Evolutionary conservation across 140 eudicot genomes (phyloP).

Genomic region (Flaveria floridana): DNA sequence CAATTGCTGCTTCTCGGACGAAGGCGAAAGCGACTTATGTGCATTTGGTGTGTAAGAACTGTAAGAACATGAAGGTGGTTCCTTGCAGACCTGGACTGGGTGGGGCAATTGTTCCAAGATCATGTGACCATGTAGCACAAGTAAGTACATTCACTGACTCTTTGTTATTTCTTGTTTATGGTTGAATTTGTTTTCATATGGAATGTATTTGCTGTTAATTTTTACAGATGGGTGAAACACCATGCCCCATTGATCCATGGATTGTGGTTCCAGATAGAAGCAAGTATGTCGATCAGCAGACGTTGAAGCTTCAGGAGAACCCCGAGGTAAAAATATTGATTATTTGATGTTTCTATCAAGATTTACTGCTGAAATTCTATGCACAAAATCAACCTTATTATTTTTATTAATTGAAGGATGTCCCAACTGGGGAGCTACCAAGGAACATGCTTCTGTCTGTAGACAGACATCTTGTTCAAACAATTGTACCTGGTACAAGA

Average conservation of each 20-base stretch:
- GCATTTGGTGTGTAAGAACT: slow-evolving; percentile 81
- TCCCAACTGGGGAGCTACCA: slow-evolving; percentile 98
- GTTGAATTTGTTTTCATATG: not conserved
- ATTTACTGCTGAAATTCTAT: not conserved
- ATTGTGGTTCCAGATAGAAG: slow-evolving; percentile 94
- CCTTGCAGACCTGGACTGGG: slow-evolving; percentile 99
- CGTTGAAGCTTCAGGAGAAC: slow-evolving; percentile 90
- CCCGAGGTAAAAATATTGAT: slow-evolving; percentile 66
- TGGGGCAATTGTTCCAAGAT: slow-evolving; percentile 93
- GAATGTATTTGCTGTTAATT: not conserved
- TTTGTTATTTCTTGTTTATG: not conserved
- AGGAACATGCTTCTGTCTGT: slow-evolving; percentile 92
- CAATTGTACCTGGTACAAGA: slow-evolving; percentile 98
- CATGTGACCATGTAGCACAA: slow-evolving; percentile 94
- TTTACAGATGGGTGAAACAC: slow-evolving; percentile 74
- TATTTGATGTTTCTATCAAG: not conserved
- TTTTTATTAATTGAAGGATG: slow-evolving; percentile 62
- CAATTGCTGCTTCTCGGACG: slow-evolving; percentile 93
- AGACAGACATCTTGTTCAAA: slow-evolving; percentile 95
- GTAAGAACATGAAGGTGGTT: slow-evolving; percentile 80
- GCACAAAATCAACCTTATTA: not conserved
- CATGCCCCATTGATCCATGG: slow-evolving; percentile 99
- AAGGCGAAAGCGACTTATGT: slow-evolving; percentile 98
- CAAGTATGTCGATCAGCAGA: slow-evolving; percentile 99
- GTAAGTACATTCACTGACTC: slow-evolving; percentile 30